Base-by-base conservation (phyloP, 306 rosid genomes). In the Acacia confusa region DNA sequence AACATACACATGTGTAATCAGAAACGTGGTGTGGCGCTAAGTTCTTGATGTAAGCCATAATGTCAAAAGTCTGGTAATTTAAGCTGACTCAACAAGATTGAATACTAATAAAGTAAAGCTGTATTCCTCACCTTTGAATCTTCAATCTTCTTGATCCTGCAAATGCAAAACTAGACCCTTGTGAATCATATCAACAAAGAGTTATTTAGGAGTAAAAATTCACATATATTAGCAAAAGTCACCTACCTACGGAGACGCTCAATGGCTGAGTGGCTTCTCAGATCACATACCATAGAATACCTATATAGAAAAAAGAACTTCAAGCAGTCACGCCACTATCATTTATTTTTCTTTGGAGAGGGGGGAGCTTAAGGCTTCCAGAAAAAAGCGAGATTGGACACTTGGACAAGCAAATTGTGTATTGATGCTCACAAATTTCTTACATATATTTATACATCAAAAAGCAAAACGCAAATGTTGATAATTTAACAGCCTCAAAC, bases 91-190 rank as follows among this genome's bases (percentile, higher is more conserved):
- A 57, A 40, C 75, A 70, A 45, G 50, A 63, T 30, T 36, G 38
- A 81, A 68, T 53, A 53, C 40, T 40, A 57, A 85, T 52, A 36
- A 79, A 78, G 69, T 50, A 28, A 81, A 78, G 72, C 43, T 30
- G 11, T 28, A 75, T 50, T 67, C 55, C 92, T 91, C 84, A 79
- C 99, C 99, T 95, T 95, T 74, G 82, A 86, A 76, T 90, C 78
- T 43, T 90, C 95, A 25, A 95, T 92, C 40, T 89, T 91, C 90
- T 95, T 95, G 92, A 95, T 93, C 85, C 97, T 95, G 95, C 92
- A 93, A 76, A 76, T 58, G 87, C 48, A 81, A 83, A 78, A 81
- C 84, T 8, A 83, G 41, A 83, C 44, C 68, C 61, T 74, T 30
- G 78, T 87, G 82, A 87, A 45, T 74, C 69, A 72, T 38, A 69